Evolutionary conservation across 1,139 yeast genomes (phyloP).

Genomic region (Yamadazyma dendronema): DNA sequence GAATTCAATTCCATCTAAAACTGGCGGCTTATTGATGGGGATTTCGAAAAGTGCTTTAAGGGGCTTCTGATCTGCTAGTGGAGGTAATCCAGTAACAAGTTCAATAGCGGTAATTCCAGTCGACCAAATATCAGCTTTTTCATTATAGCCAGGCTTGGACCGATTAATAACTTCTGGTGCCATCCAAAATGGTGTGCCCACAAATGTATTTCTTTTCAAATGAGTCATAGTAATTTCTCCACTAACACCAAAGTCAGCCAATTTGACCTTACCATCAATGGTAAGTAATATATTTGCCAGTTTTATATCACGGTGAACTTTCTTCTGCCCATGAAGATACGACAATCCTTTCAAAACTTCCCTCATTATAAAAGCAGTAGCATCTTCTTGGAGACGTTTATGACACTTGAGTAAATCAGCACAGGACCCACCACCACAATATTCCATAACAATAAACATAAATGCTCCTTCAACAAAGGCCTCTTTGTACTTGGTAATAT

Average conservation of each 20-base stretch:
- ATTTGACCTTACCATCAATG: conserved; percentile 57
- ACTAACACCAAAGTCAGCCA: conserved; percentile 88
- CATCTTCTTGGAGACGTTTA: conserved; percentile 53
- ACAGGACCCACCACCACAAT: conserved; percentile 90
- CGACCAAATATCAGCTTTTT: conserved; percentile 88
- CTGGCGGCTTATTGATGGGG: conserved; percentile 69
- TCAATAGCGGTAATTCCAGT: conserved; percentile 82
- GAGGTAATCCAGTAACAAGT: conserved; percentile 70
- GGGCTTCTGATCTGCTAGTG: conserved; percentile 67
- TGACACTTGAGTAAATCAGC: conserved; percentile 62
- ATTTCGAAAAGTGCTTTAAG: conserved; percentile 72
- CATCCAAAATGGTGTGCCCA: conserved; percentile 94
- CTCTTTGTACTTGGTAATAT: conserved; percentile 63
- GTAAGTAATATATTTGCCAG: conserved; percentile 79
- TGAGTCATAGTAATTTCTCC: conserved; percentile 69
- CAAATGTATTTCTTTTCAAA: conserved; percentile 66
- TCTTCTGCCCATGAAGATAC: conserved; percentile 70
- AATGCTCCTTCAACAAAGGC: conserved; percentile 61
- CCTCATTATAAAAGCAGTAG: conserved; percentile 56
- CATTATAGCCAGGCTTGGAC: conserved; percentile 57
- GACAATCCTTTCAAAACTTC: conserved; percentile 62
- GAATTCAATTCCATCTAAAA: conserved; percentile 42
- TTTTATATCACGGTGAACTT: conserved; percentile 83
- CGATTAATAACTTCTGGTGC: conserved; percentile 78
- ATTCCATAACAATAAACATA: conserved; percentile 91